Evolutionary conservation across 2,329 filamentous ascomycete species (phyloP), one percentile per base, ranked within the genome.

Genomic region (Shiraia sp.): DNA sequence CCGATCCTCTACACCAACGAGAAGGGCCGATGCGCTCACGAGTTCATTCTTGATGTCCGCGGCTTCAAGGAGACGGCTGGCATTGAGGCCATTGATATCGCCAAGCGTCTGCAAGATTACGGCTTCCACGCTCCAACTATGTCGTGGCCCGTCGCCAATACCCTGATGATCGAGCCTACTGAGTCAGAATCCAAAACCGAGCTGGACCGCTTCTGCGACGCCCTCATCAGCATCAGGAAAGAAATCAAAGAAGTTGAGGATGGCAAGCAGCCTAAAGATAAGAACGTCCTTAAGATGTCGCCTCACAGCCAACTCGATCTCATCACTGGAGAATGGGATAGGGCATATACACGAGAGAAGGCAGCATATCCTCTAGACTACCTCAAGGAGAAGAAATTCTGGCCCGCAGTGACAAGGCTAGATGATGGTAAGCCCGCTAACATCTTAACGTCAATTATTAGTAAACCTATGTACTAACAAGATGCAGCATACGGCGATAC

Each of bases 61-160:
- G 81, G 83, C 16, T 96, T 96, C 78, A 88, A 89, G 66, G 86
- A 91, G 39, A 82, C 83, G 1, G 83, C 87, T 6, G 90, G 89
- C 17, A 76, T 97, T 57, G 91, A 96, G 73, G 92, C 87, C 22
- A 93, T 96, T 57, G 92, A 97, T 65, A 87, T 97, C 53, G 92
- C 92, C 63, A 97, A 97, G 79, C 88, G 92, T 50, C 82, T 97
- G 14, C 91, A 96, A 72, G 92, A 97, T 68, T 97, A 95, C 67
- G 92, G 92, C 29, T 97, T 97, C 81, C 92, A 97, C 71, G 88
- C 91, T 1, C 92, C 92, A 0, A 97, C 92, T 38, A 96, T 97
- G 92, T 90, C 85, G 67, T 96, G 89, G 88, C 92, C 92, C 1
- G 90, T 97, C 2, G 81, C 89, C 37, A 95, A 95, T 73, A 96